Evolutionary conservation across 148 eudicot genomes (phyloP), one percentile per base, ranked within the genome.

Genomic region (Nepenthes mirabilis): DNA sequence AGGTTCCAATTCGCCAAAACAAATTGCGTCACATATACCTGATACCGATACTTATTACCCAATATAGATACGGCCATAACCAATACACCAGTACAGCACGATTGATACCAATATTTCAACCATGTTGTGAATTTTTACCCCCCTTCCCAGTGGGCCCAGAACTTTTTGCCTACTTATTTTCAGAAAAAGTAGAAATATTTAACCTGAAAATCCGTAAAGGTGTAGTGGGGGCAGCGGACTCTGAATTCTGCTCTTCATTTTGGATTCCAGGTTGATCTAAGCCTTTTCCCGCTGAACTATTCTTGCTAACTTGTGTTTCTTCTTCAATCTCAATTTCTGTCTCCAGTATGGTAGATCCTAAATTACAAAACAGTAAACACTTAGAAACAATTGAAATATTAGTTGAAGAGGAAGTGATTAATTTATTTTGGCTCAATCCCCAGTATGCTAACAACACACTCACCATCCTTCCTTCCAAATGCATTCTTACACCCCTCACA

Each of bases 401-500:
- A 23, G 23, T 23, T 23, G 23, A 23, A 23, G 23, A 23, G 23
- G 23, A 23, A 23, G 23, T 23, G 23, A 23, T 23, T 23, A 0
- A 23, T 23, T 23, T 23, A 23, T 23, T 23, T 23, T 23, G 23
- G 23, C 23, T 23, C 23, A 23, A 23, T 23, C 23, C 23, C 23
- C 48, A 59, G 37, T 45, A 45, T 37, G 34, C 48, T 14, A 54
- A 52, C 14, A 14, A n/a, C 12, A 5, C 11, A 68, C 85, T 82
- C 65, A 88, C 96, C 96, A 62, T 86, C 89, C 71, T 82, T 93
- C 74, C 85, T 75, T 56, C 99, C 99, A 65, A 93, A 93, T 55
- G 83, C 80, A 62, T 93, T 93, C 71, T 88, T 88, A 63, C 96
- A 93, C 13, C 91, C 91, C 73, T 93, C 96, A 56, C 99, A 93